These are phyloP conservation scores for Lycium barbarum DNA, from an alignment of 257 asterid genomes.

Conservation along the genomic window DNA sequence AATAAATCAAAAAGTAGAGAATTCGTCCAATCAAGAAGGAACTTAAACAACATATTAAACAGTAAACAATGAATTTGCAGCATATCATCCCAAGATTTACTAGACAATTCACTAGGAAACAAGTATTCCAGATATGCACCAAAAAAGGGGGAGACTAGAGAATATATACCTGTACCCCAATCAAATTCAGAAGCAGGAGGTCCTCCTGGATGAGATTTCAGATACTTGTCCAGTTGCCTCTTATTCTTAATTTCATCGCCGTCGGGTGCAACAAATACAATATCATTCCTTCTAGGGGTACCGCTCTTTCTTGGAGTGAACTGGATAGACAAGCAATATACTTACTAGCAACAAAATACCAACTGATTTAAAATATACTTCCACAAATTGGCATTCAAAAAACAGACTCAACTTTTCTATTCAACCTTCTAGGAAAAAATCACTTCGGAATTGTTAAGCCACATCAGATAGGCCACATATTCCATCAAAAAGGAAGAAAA, in stretches of 20 bases:
- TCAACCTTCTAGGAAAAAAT: not conserved
- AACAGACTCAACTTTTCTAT: not conserved
- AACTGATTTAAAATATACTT: not conserved
- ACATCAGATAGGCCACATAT: not conserved
- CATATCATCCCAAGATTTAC: not conserved
- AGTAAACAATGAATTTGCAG: not conserved
- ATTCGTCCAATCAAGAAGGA: not conserved
- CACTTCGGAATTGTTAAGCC: not conserved
- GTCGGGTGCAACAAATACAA: not conserved
- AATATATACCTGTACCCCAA: constrained; percentile 18
- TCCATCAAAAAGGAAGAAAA: not conserved
- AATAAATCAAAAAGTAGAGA: not conserved
- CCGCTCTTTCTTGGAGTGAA: not conserved
- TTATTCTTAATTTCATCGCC: not conserved
- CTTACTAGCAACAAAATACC: not conserved
- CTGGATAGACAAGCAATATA: constrained; percentile 3
- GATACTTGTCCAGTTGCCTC: constrained; percentile 17
- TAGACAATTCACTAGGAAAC: not conserved
- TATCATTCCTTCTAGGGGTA: not conserved
- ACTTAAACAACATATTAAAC: not conserved
- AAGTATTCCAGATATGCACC: not conserved
- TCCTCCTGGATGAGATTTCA: constrained; percentile 20
- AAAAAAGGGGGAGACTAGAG: not conserved
- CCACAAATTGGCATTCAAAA: not conserved
- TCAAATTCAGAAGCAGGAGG: constrained; percentile 9